Conservation (phyloP, 768 basidiomycete genomes). For the Gloeopeniophorella convolvens region DNA sequence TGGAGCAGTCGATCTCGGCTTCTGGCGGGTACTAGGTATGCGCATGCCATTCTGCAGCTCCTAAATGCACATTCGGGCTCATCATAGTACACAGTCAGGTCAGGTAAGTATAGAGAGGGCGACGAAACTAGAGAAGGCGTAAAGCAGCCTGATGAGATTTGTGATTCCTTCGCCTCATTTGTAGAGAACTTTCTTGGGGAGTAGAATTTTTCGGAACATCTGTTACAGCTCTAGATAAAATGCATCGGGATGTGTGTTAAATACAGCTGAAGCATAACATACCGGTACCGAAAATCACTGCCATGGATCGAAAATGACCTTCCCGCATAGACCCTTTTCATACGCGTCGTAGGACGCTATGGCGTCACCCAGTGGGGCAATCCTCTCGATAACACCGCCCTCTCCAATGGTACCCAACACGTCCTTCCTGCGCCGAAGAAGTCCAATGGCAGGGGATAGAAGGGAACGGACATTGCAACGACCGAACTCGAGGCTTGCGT, state of each 20-base stretch:
- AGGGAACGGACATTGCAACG: conserved; percentile 75
- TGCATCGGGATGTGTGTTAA: conserved; percentile 1
- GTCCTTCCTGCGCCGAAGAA: conserved; percentile 64
- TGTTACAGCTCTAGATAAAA: conserved; percentile 2
- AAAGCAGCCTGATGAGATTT: conserved; percentile 46
- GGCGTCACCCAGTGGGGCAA: conserved; percentile 57
- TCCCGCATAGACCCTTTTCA: conserved; percentile 67
- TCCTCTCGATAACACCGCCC: conserved; percentile 57
- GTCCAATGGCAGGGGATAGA: conserved; percentile 63
- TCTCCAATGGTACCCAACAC: conserved; percentile 68
- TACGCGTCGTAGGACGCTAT: conserved; percentile 56
- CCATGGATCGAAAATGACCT: conserved; percentile 76
- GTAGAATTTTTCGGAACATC: neutral
- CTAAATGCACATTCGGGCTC: conserved; percentile 6
- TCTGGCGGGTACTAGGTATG: conserved; percentile 60
- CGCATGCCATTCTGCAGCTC: conserved; percentile 1
- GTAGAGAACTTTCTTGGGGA: conserved; percentile 38
- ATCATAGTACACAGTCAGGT: conserved; percentile 39
- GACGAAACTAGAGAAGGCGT: conserved; percentile 41
- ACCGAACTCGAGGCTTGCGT: conserved; percentile 74
- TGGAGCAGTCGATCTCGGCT: conserved; percentile 51
- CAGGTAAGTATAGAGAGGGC: conserved; percentile 62
- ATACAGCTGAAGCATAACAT: conserved; percentile 24
- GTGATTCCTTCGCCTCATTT: conserved; percentile 46
- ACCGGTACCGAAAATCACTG: conserved; percentile 17